These are phyloP conservation scores for Moringa oleifera DNA, from an alignment of 345 rosid genomes.

Conservation along the genomic window DNA sequence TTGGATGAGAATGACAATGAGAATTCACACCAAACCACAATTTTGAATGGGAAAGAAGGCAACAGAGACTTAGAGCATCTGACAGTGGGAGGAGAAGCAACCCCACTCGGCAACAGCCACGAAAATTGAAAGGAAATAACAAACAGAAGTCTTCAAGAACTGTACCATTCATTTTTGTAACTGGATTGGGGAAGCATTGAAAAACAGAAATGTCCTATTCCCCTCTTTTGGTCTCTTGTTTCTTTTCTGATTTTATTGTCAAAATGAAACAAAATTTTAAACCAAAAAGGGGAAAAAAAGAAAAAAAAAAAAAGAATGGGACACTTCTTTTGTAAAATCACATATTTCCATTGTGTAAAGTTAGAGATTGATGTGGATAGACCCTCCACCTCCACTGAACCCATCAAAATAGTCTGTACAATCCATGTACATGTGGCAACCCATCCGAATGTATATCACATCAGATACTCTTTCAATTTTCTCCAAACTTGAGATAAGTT, in stretches of 20 bases:
- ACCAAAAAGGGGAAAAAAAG: no score
- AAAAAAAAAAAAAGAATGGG: no score
- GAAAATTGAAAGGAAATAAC: background rate
- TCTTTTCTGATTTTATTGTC: no score
- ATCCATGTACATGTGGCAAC: no score
- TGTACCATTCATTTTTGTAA: background rate
- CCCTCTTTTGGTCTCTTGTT: background rate
- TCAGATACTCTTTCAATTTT: no score
- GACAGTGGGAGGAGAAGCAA: background rate
- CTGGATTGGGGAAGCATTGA: background rate
- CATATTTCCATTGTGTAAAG: no score
- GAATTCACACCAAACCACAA: no score
- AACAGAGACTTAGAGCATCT: conserved; percentile 1
- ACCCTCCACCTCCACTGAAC: no score
- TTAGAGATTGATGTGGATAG: background rate
- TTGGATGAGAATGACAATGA: conserved; percentile 9
- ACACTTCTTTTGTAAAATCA: conserved; percentile 6
- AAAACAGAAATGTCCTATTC: background rate
- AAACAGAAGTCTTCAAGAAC: background rate
- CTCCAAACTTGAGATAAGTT: no score
- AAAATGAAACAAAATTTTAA: background rate
- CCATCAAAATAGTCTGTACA: no score
- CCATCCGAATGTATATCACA: no score
- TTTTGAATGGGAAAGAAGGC: no score
- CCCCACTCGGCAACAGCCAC: conserved; percentile 18